These are phyloP conservation scores for Penicillium angulare DNA, from an alignment of 495 filamentous ascomycete genomes.

Conservation along the genomic window DNA sequence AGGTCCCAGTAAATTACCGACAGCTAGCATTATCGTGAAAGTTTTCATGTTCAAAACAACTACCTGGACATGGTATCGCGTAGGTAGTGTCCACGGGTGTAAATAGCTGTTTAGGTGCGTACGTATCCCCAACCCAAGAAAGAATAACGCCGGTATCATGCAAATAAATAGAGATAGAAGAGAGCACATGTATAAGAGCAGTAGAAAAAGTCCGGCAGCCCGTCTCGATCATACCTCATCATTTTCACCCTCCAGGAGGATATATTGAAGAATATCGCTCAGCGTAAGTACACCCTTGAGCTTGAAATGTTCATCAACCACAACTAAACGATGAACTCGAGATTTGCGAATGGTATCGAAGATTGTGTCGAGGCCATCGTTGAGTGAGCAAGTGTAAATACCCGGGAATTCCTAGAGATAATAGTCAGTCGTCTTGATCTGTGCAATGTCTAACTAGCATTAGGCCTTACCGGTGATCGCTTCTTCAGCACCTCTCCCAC, in stretches of 20 bases:
- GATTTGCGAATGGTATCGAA: conserved; percentile 96
- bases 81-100: no score
- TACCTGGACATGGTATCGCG: no score
- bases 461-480: conserved; percentile 64
- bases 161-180: no score
- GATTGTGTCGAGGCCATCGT: conserved; percentile 91
- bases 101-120: no score
- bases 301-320: conserved; percentile 83
- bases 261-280: conserved; percentile 95
- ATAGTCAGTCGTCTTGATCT: conserved; percentile 2
- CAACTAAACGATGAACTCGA: conserved; percentile 85
- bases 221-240: conserved; percentile 36
- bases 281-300: conserved; percentile 89
- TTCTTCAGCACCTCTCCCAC: conserved; percentile 90
- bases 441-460: background rate
- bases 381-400: conserved; percentile 91
- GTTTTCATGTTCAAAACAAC: no score
- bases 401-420: conserved; percentile 76
- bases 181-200: conserved; percentile 25
- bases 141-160: conserved; percentile 36
- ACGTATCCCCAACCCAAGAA: no score
- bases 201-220: background rate
- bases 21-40: no score
- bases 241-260: conserved; percentile 79
- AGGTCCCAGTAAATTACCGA: no score